Conservation (phyloP, 441 rosid species). For the Bocquillonia castaneifolia region DNA sequence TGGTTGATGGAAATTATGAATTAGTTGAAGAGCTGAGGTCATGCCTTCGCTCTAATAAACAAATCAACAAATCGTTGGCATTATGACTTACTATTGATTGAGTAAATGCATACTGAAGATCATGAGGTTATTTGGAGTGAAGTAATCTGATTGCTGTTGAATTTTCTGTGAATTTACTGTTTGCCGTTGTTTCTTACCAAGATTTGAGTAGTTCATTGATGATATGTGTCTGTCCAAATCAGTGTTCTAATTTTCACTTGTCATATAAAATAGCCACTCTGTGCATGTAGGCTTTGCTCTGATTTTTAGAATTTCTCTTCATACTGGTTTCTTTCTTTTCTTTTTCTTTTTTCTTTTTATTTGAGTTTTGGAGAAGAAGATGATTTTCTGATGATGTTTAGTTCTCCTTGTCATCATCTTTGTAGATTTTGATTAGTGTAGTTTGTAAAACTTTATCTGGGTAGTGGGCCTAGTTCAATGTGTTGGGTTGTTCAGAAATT, state of each 20-base stretch:
- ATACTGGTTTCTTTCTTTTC: no score
- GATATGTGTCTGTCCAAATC: background rate
- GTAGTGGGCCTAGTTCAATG: no score
- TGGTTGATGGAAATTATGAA: background rate
- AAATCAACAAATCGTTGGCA: background rate
- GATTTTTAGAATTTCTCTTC: background rate
- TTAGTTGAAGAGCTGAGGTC: background rate
- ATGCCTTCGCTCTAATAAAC: background rate
- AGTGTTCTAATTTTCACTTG: background rate
- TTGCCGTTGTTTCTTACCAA: background rate
- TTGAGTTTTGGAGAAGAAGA: no score
- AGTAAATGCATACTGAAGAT: background rate
- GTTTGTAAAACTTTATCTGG: background rate
- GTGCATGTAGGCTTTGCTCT: background rate
- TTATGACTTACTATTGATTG: background rate
- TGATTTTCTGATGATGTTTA: no score
- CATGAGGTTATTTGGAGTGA: background rate
- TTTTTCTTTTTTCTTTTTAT: no score
- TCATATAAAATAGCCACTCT: background rate
- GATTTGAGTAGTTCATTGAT: background rate
- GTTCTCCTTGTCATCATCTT: background rate
- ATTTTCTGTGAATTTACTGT: background rate
- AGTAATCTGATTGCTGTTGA: conserved; percentile 7
- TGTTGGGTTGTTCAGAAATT: background rate
- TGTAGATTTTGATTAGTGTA: conserved; percentile 1